phyloP scores from a whole-genome alignment of 805 yeast species.

The Lachancea kluyveri region DNA sequence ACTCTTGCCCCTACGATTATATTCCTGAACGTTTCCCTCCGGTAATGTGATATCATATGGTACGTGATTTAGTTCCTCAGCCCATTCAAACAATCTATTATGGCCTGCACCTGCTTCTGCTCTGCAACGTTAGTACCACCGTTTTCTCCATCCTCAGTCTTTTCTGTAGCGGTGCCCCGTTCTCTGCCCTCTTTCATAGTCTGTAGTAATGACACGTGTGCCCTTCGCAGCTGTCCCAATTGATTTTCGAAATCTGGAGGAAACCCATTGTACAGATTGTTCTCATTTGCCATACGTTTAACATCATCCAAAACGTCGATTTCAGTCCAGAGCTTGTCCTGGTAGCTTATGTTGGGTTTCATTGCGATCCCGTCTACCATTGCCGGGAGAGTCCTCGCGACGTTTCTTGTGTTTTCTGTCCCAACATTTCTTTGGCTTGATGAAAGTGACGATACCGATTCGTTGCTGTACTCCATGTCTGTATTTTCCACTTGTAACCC shows the following conservation, averaged over 20 bases:
- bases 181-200: slow-evolving; percentile 25
- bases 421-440: not conserved
- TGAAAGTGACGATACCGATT: slow-evolving; percentile 4
- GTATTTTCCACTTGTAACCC: too few species aligned
- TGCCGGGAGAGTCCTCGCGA: not conserved
- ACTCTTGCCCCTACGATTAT: too few species aligned
- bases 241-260: slow-evolving; percentile 32
- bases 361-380: slow-evolving; percentile 17
- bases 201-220: slow-evolving; percentile 44
- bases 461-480: slow-evolving; percentile 3
- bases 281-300: slow-evolving; percentile 44
- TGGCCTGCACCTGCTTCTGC: slow-evolving; percentile 5
- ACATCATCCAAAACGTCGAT: slow-evolving; percentile 83
- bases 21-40: too few species aligned
- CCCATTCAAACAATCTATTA: slow-evolving; percentile 6
- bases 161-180: slow-evolving; percentile 12
- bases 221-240: slow-evolving; percentile 44
- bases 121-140: slow-evolving; percentile 6
- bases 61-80: slow-evolving; percentile 4
- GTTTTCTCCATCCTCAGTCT: slow-evolving; percentile 13
- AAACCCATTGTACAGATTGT: slow-evolving; percentile 40
- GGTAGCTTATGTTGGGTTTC: slow-evolving; percentile 55
- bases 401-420: not conserved
- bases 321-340: slow-evolving; percentile 81
- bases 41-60: too few species aligned